These are phyloP conservation scores for Globisporangium uncinulatum DNA, from an alignment of 352 stramenopile genomes.

Conservation along the genomic window DNA sequence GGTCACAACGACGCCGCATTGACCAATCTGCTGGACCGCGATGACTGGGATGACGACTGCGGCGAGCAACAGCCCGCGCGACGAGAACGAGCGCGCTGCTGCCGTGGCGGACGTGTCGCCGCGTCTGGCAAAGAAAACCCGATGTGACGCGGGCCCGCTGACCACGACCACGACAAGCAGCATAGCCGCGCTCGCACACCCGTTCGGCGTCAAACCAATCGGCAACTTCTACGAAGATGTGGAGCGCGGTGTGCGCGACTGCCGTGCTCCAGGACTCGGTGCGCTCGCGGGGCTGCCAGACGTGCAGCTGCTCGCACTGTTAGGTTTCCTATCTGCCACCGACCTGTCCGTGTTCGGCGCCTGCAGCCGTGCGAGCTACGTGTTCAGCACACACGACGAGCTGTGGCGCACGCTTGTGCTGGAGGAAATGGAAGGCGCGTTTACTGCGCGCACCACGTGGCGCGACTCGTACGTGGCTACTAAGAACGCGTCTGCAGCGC, in stretches of 20 bases:
- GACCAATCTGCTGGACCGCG: background rate
- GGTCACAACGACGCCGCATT: background rate
- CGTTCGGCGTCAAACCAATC: slow-evolving; percentile 76
- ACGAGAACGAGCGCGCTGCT: slow-evolving; percentile 8
- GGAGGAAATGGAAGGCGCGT: slow-evolving; percentile 63
- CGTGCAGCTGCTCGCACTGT: slow-evolving; percentile 50
- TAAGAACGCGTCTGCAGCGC: slow-evolving; percentile 18
- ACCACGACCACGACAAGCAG: too few species aligned
- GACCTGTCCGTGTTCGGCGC: slow-evolving; percentile 38
- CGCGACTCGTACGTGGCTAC: slow-evolving; percentile 66
- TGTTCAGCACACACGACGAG: slow-evolving; percentile 73
- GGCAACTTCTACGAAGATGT: slow-evolving; percentile 77
- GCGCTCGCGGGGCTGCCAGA: slow-evolving; percentile 49
- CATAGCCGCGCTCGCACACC: slow-evolving; percentile 36
- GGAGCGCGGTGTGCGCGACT: slow-evolving; percentile 53
- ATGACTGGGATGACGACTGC: background rate
- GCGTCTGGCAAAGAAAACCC: slow-evolving; percentile 7
- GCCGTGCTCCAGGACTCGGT: slow-evolving; percentile 52
- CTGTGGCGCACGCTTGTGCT: slow-evolving; percentile 79
- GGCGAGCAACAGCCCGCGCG: slow-evolving; percentile 3
- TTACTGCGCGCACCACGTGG: slow-evolving; percentile 50
- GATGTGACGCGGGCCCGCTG: background rate
- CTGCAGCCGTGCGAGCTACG: slow-evolving; percentile 61
- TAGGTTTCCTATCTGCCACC: slow-evolving; percentile 47
- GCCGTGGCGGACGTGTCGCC: background rate